A percentile compares a stretch with the other conserved stretches of the same genome.
These are phyloP conservation scores for Trichoderma atroviride DNA, from an alignment of 2,329 filamentous ascomycete species.

Conservation along the genomic window DNA sequence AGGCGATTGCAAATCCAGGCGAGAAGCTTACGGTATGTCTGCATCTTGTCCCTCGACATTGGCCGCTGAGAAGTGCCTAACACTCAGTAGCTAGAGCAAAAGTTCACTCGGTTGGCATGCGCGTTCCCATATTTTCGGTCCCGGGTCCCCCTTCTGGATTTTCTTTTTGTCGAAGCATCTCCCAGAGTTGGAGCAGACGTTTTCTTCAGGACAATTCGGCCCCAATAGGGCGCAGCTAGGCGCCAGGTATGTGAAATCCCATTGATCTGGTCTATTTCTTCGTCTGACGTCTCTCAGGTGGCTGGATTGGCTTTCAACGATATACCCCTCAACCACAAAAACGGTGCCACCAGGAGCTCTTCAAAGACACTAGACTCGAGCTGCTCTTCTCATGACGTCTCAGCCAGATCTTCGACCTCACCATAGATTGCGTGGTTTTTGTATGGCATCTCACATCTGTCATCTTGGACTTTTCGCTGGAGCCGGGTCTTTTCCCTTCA, in stretches of 20 bases:
- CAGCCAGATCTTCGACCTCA: too few relatives aligned
- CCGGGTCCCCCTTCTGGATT: too few relatives aligned
- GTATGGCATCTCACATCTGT: too few relatives aligned
- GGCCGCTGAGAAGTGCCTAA: background rate
- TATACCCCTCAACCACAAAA: constrained; percentile 46
- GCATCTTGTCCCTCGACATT: background rate
- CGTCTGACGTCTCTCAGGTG: constrained; percentile 42
- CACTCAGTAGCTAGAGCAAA: constrained; percentile 38
- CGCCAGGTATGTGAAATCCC: background rate
- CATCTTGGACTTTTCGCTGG: too few relatives aligned
- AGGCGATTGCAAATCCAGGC: constrained; percentile 52
- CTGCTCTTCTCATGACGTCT: too few relatives aligned
- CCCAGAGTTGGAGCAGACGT: too few relatives aligned
- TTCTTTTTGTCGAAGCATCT: too few relatives aligned
- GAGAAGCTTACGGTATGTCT: constrained; percentile 38
- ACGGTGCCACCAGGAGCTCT: too few relatives aligned
- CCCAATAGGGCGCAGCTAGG: constrained; percentile 38
- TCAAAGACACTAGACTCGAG: too few relatives aligned
- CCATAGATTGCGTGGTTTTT: too few relatives aligned
- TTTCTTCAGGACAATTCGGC: too few relatives aligned
- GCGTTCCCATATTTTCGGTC: constrained; percentile 2
- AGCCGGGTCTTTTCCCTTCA: too few relatives aligned
- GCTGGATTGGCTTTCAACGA: constrained; percentile 57
- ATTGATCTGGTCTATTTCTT: background rate
- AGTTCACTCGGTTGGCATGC: constrained; percentile 40